Evolutionary conservation across 2,329 filamentous ascomycete species (phyloP).

Genomic region (Aspergillus fijiensis): DNA sequence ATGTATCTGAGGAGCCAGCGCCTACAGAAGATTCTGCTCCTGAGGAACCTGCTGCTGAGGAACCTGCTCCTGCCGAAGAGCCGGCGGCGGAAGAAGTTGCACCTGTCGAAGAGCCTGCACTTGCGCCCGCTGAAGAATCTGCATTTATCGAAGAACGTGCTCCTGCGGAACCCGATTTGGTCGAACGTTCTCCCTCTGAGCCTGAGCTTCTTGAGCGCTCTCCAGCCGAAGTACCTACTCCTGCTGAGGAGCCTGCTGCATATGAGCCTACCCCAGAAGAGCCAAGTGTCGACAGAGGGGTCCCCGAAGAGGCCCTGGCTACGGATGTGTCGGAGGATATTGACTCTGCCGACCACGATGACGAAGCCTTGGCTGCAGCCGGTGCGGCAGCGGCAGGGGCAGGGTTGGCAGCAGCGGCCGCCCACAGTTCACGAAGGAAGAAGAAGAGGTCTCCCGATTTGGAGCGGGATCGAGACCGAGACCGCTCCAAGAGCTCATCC

Average conservation of each 20-base stretch:
- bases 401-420: conserved; percentile 14
- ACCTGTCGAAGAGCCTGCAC: conserved; percentile 10
- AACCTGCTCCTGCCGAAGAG: background rate
- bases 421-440: conserved; percentile 27
- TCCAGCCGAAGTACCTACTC: conserved; percentile 5
- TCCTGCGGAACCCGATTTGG: background rate
- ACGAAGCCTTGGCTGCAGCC: background rate
- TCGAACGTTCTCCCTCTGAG: background rate
- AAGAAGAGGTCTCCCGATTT: conserved; percentile 32
- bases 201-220: conserved; percentile 6
- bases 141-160: conserved; percentile 13
- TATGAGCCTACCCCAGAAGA: conserved; percentile 9
- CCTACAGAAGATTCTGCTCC: conserved; percentile 12
- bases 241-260: background rate
- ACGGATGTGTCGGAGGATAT: conserved; percentile 5
- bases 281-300: conserved; percentile 1
- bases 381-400: conserved; percentile 9
- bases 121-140: conserved; percentile 1
- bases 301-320: conserved; percentile 6
- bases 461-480: conserved; percentile 36
- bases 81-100: conserved; percentile 13
- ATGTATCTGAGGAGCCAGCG: conserved; percentile 8
- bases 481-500: conserved; percentile 38
- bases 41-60: background rate
- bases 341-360: conserved; percentile 6